A percentile compares a stretch with the other conserved stretches of the same genome.
These are phyloP conservation scores for Gaertneriomyces sp. DNA, from an alignment of 192 early-diverging fungal species.

Conservation along the genomic window DNA sequence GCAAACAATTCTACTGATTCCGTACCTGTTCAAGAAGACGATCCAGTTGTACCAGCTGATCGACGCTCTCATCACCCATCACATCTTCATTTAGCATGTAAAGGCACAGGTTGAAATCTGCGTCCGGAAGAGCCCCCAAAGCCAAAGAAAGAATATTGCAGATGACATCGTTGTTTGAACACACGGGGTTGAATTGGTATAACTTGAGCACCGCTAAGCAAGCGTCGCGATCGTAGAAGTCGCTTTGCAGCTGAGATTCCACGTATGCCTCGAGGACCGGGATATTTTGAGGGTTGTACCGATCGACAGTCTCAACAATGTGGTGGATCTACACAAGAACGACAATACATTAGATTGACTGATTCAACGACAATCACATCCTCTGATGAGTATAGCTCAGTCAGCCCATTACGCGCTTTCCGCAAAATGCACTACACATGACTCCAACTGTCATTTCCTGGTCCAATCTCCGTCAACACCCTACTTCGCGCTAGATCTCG, in stretches of 20 bases:
- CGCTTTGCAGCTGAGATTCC: slow-evolving; percentile 68
- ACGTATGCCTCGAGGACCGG: slow-evolving; percentile 81
- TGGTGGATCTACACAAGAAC: slow-evolving; percentile 28
- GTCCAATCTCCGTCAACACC: no score
- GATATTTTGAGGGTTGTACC: slow-evolving; percentile 88
- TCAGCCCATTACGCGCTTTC: no score
- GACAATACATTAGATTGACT: no score
- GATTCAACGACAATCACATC: no score
- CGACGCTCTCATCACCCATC: slow-evolving; percentile 48
- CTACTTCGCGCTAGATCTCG: no score
- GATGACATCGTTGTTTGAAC: slow-evolving; percentile 67
- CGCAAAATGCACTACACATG: no score
- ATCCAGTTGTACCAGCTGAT: slow-evolving; percentile 67
- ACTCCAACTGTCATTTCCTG: no score
- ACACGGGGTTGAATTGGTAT: slow-evolving; percentile 89
- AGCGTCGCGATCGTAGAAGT: slow-evolving; percentile 81
- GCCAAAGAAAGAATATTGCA: slow-evolving; percentile 77
- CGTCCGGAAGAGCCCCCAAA: slow-evolving; percentile 74
- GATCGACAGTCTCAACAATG: slow-evolving; percentile 45
- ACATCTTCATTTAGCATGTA: slow-evolving; percentile 78
- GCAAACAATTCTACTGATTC: slow-evolving; percentile 11
- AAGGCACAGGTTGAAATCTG: slow-evolving; percentile 88
- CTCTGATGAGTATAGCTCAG: no score
- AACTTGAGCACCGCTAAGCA: slow-evolving; percentile 90
- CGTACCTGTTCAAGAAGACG: slow-evolving; percentile 64